phyloP scores from a whole-genome alignment of 2,329 filamentous ascomycete genomes.

The Nigrospora oryzae region DNA sequence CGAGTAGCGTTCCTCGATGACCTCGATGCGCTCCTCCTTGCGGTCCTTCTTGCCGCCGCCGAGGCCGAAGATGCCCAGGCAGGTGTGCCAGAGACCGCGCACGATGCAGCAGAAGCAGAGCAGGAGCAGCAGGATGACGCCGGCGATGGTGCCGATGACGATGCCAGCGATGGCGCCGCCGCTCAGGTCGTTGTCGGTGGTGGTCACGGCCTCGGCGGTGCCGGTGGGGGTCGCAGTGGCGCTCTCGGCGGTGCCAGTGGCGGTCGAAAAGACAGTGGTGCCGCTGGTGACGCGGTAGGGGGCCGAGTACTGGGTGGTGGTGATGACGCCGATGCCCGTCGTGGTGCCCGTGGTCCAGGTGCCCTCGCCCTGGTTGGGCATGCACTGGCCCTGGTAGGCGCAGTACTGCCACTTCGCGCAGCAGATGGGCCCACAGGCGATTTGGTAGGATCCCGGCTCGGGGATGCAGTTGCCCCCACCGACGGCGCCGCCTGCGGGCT shows the following conservation, averaged over 20 bases:
- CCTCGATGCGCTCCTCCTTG: slow-evolving; percentile 46
- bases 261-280: slow-evolving; percentile 37
- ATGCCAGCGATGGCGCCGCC: slow-evolving; percentile 73
- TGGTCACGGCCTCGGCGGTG: slow-evolving; percentile 32
- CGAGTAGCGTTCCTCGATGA: slow-evolving; percentile 55
- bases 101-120: slow-evolving; percentile 69
- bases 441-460: slow-evolving; percentile 38
- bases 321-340: slow-evolving; percentile 38
- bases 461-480: slow-evolving; percentile 40
- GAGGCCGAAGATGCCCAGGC: slow-evolving; percentile 53
- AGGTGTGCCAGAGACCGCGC: slow-evolving; percentile 50
- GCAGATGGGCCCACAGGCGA: slow-evolving; percentile 60
- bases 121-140: slow-evolving; percentile 57
- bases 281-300: slow-evolving; percentile 45
- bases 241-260: slow-evolving; percentile 38
- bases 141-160: slow-evolving; percentile 64
- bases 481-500: slow-evolving; percentile 23
- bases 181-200: slow-evolving; percentile 42
- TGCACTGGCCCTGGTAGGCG: slow-evolving; percentile 48
- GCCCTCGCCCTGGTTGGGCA: slow-evolving; percentile 39
- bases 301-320: slow-evolving; percentile 41
- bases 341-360: slow-evolving; percentile 32
- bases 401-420: slow-evolving; percentile 66
- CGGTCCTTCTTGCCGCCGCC: slow-evolving; percentile 41
- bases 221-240: slow-evolving; percentile 43